Conservation (phyloP, 805 yeast species). For the Diddensiella transvaalensis region DNA sequence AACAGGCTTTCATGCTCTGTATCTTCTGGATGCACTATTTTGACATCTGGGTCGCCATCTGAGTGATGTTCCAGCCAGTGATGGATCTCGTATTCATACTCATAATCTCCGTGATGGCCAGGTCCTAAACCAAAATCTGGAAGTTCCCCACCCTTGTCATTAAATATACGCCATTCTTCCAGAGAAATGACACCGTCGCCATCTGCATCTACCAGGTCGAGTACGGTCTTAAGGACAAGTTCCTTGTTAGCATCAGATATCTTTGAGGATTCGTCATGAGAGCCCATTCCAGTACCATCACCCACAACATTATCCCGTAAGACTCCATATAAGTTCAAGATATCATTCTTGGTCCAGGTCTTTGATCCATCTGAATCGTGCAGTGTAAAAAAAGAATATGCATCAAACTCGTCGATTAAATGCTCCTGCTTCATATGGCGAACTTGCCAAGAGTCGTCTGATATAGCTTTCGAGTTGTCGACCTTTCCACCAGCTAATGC, state of each 20-base stretch:
- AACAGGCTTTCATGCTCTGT: slow-evolving; percentile 80
- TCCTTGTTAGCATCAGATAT: slow-evolving; percentile 52
- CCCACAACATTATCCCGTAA: slow-evolving; percentile 71
- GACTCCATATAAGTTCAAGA: slow-evolving; percentile 78
- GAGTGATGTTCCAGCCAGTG: slow-evolving; percentile 72
- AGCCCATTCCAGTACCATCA: slow-evolving; percentile 86
- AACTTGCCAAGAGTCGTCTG: slow-evolving; percentile 33
- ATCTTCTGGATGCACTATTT: slow-evolving; percentile 79
- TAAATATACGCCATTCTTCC: slow-evolving; percentile 68
- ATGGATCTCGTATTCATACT: slow-evolving; percentile 87
- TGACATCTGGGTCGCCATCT: slow-evolving; percentile 78
- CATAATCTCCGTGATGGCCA: slow-evolving; percentile 93
- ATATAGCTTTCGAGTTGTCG: background rate
- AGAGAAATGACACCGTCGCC: slow-evolving; percentile 59
- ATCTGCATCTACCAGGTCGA: slow-evolving; percentile 61
- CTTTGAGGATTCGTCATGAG: slow-evolving; percentile 57
- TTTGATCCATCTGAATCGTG: slow-evolving; percentile 61
- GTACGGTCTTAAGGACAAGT: slow-evolving; percentile 52
- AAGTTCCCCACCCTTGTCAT: slow-evolving; percentile 60
- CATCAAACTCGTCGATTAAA: slow-evolving; percentile 66
- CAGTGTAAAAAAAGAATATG: slow-evolving; percentile 69
- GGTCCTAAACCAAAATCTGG: slow-evolving; percentile 94
- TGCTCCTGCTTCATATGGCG: slow-evolving; percentile 90
- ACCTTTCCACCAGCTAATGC: background rate
- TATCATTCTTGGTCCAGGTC: slow-evolving; percentile 63